These are phyloP conservation scores for Paraurostyla sp. DNA, from an alignment of 73 alveolate genomes.

Conservation along the genomic window DNA sequence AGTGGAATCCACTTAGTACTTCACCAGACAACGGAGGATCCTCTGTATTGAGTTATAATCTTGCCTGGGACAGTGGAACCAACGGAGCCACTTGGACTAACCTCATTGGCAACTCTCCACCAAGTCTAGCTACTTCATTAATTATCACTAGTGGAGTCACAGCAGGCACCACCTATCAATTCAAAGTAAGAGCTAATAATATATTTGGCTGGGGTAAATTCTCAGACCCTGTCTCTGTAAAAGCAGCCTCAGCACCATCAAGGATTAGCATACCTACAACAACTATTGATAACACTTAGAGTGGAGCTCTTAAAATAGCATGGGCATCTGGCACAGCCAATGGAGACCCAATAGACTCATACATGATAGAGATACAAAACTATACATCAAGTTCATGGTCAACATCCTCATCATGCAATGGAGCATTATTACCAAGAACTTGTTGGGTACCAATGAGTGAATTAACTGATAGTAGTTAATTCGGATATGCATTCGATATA, in stretches of 20 bases:
- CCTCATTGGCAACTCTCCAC: conserved; percentile 21
- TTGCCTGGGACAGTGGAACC: conserved; percentile 42
- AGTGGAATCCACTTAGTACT: conserved; percentile 19
- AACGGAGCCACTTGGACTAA: conserved; percentile 17
- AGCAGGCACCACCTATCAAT: conserved; percentile 30
- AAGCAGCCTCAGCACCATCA: conserved; percentile 11
- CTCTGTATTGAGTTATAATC: conserved; percentile 20
- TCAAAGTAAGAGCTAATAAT: conserved; percentile 52
- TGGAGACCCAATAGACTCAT: background rate
- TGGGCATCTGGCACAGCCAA: background rate
- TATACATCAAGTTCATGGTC: background rate
- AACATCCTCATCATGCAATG: conserved; percentile 37
- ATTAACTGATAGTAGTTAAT: conserved; percentile 3
- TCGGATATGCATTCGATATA: background rate
- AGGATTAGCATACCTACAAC: background rate
- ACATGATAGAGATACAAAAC: conserved; percentile 4
- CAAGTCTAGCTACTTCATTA: background rate
- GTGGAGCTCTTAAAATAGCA: background rate
- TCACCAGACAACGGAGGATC: conserved; percentile 48
- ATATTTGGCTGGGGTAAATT: conserved; percentile 27
- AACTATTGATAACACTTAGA: background rate
- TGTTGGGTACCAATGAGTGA: conserved; percentile 56
- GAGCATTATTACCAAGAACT: background rate
- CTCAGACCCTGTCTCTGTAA: background rate
- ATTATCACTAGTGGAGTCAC: background rate